Evolutionary conservation across 2,329 filamentous ascomycete genomes (phyloP).

Genomic region (Colletotrichum plurivorum): DNA sequence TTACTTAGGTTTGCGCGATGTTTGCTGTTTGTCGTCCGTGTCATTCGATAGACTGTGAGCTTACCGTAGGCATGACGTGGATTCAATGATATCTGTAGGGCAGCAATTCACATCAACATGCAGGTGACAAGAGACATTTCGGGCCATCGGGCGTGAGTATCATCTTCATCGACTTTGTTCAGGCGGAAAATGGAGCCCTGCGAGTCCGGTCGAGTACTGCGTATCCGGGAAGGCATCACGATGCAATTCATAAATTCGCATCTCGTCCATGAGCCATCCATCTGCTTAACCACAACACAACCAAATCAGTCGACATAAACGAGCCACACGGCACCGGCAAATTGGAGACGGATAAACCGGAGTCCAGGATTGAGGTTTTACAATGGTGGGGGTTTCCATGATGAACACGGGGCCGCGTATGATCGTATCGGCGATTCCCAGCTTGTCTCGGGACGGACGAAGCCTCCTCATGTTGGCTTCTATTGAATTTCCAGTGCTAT

Average conservation of each 20-base stretch:
- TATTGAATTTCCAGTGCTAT: slow-evolving; percentile 16
- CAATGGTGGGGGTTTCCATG: slow-evolving; percentile 12
- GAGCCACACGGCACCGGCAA: not conserved
- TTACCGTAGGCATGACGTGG: not conserved
- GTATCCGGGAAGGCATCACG: not conserved
- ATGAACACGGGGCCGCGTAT: slow-evolving; percentile 22
- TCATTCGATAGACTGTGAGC: not conserved
- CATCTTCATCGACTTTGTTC: not conserved
- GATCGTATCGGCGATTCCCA: slow-evolving; percentile 21
- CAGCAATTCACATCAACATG: too few species aligned
- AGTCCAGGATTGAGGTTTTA: slow-evolving; percentile 14
- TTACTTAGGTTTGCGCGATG: not conserved
- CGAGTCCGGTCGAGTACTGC: not conserved
- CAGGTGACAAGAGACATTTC: not conserved
- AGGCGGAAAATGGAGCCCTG: not conserved
- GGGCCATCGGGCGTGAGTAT: not conserved
- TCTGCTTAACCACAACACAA: not conserved
- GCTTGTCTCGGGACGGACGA: not conserved
- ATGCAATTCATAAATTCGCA: not conserved
- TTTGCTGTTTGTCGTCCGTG: not conserved
- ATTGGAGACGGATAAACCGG: slow-evolving; percentile 29
- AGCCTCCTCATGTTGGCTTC: not conserved
- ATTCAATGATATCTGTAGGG: too few species aligned
- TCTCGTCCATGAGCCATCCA: too few species aligned
- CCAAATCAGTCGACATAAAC: not conserved